A percentile compares a stretch with the other conserved stretches of the same genome.
phyloP scores from a whole-genome alignment of 768 basidiomycete species.

The Podaxis pistillaris region DNA sequence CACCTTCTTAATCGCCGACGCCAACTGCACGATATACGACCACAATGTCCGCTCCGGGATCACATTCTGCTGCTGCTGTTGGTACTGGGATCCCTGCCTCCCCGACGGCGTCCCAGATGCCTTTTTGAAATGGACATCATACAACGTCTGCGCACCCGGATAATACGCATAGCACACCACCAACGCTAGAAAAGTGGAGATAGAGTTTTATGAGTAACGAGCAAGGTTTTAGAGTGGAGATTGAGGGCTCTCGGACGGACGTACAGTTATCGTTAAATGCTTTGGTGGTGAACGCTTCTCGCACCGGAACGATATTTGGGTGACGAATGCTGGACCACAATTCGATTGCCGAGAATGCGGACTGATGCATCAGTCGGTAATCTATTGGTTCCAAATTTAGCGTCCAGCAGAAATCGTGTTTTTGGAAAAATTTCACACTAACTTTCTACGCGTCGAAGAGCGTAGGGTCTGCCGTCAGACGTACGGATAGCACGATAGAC shows the following conservation, averaged over 20 bases:
- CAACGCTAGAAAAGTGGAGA: conserved; percentile 53
- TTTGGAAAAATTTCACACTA: conserved; percentile 24
- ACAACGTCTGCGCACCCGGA: conserved; percentile 79
- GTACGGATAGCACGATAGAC: conserved; percentile 82
- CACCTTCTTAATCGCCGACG: conserved; percentile 80
- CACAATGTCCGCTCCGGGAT: conserved; percentile 84
- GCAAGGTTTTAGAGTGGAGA: neutral
- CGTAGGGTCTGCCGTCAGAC: conserved; percentile 76
- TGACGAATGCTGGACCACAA: conserved; percentile 83
- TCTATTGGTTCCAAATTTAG: conserved; percentile 40
- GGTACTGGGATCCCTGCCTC: conserved; percentile 20
- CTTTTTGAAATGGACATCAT: conserved; percentile 73
- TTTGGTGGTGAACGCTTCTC: conserved; percentile 93
- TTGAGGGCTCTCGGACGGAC: conserved; percentile 27
- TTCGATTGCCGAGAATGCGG: conserved; percentile 81
- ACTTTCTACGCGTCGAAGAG: conserved; percentile 88
- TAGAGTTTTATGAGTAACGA: neutral
- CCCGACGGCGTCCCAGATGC: conserved; percentile 22
- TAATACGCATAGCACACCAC: conserved; percentile 91
- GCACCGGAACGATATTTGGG: conserved; percentile 78
- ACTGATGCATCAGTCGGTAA: conserved; percentile 78
- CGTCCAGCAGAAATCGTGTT: neutral
- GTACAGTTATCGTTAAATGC: conserved; percentile 90
- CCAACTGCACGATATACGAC: conserved; percentile 91
- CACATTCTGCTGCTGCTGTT: conserved; percentile 25